Base-by-base conservation (phyloP, 495 filamentous ascomycete genomes). In the Tirmania nivea region DNA sequence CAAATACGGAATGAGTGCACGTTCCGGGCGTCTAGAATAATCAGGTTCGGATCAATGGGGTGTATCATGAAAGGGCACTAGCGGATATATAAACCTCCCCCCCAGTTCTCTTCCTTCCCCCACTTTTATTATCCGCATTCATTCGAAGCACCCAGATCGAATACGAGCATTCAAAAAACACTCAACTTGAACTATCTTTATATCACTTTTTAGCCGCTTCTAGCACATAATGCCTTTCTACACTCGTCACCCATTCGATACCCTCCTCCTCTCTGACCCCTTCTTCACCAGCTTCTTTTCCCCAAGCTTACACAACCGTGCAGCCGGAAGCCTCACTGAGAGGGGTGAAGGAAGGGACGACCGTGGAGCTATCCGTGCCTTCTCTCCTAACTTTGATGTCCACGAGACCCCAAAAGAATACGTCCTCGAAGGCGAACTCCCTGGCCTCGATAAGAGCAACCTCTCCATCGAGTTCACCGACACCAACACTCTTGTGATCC, bases 381-480 rank as follows among this genome's bases (percentile, higher is more conserved):
- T 84, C 70, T 65, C 69, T 8, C 84, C 84, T 1, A 74, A 75
- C 57, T 94, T 94, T 66, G 86, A 94, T 65, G 73, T 93, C 49
- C 73, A 74, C 55, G 86, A 94, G 68, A 66, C 71, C 2, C 69
- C 74, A 45, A 62, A 77, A 17, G 64, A 63, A 59, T 96, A 89
- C 67, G 75, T 87, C 60, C 78, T 96, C 2, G 78, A 90, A 60
- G 87, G 86, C 60, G 89, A 94, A 66, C 75, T 94, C 0, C 86
- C 89, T 0, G 89, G 89, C 39, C 72, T 87, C 49, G 75, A 83
- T 50, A 81, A 84, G 62, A 75, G 81, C 54, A 72, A 92, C 60
- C 67, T 94, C 57, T 69, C 76, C 52, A 83, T 94, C 60, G 85
- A 93, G 66, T 94, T 94, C 73, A 77, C 75, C 50, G 88, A 94